Base-by-base conservation (phyloP, 1,284 basidiomycete genomes). In the Moesziomyces antarcticus region DNA sequence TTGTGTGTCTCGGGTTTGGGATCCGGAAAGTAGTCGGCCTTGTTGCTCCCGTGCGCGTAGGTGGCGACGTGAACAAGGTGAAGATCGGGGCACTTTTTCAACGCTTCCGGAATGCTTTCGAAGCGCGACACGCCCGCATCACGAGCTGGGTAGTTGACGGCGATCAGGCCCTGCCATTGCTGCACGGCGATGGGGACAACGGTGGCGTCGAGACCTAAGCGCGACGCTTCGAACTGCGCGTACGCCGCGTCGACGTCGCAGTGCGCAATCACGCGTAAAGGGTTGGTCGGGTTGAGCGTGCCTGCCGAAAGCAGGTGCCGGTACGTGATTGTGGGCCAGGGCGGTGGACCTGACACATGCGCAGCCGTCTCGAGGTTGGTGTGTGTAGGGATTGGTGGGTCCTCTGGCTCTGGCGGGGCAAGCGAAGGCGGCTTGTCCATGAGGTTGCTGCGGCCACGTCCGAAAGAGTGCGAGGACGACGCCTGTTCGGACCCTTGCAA, bases 121-220 rank as follows among this genome's bases (percentile, higher is more conserved):
- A 77, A 78, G 24, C 94, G 87, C 21, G 92, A 93, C 79, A 99
- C 95, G 3, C 91, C 95, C 78, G 88, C 96, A 79, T 90, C 90
- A 60, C 96, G 88, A 0, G 97, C 96, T 3, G 94, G 91, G 83
- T 99, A 99, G 85, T 95, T 97, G 70, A 99, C 92, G 0, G 97
- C 97, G 66, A 99, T 99, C 46, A 88, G 84, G 18, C 86, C 86
- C 53, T 93, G 63, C 97, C 97, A 99, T 82, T 99, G 96, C 48
- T 92, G 89, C 6, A 97, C 95, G 10, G 95, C 93, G 14, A 98
- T 87, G 0, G 96, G 94, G 2, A 89, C 88, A 35, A 89, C 88
- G 1, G 76, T 79, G 45, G 88, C 87, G 64, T 92, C 90, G 13
- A 94, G 86, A 0, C 89, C 90, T 0, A 97, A 88, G 27, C 94